These are phyloP conservation scores for Dactylellina sp. DNA, from an alignment of 2,329 filamentous ascomycete genomes.

Conservation along the genomic window DNA sequence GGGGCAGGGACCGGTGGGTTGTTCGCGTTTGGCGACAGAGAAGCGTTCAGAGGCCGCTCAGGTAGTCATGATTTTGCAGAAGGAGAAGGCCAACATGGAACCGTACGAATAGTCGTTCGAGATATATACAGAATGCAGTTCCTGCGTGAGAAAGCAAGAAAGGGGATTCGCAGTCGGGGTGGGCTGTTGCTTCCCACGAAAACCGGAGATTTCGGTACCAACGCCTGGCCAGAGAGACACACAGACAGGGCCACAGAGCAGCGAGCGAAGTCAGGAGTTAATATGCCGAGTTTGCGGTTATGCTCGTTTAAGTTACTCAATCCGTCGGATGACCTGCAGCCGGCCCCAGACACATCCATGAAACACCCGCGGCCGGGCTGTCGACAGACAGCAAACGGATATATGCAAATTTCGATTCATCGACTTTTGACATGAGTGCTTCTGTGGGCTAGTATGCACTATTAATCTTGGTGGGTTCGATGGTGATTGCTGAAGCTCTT, in stretches of 20 bases:
- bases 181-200: slow-evolving; percentile 31
- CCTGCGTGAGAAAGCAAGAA: slow-evolving; percentile 17
- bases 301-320: slow-evolving; percentile 57
- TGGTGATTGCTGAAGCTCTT: background rate
- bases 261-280: slow-evolving; percentile 35
- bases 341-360: slow-evolving; percentile 24
- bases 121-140: background rate
- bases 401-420: too few species aligned
- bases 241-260: slow-evolving; percentile 10
- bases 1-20: slow-evolving; percentile 20
- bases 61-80: slow-evolving; percentile 32
- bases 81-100: slow-evolving; percentile 9
- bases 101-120: slow-evolving; percentile 10
- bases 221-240: slow-evolving; percentile 29
- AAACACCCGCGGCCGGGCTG: slow-evolving; percentile 30
- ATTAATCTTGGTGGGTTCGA: too few species aligned
- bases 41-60: slow-evolving; percentile 19
- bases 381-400: background rate
- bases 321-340: slow-evolving; percentile 55
- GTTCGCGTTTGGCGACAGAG: slow-evolving; percentile 47
- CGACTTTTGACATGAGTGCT: too few species aligned
- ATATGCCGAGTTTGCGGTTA: slow-evolving; percentile 47
- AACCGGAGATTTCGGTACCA: slow-evolving; percentile 56
- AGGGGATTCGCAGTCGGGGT: slow-evolving; percentile 5
- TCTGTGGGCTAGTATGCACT: too few species aligned